Evolutionary conservation across 2,329 filamentous ascomycete genomes (phyloP), one percentile per base, ranked within the genome.

Genomic region (Neonectria magnoliae): DNA sequence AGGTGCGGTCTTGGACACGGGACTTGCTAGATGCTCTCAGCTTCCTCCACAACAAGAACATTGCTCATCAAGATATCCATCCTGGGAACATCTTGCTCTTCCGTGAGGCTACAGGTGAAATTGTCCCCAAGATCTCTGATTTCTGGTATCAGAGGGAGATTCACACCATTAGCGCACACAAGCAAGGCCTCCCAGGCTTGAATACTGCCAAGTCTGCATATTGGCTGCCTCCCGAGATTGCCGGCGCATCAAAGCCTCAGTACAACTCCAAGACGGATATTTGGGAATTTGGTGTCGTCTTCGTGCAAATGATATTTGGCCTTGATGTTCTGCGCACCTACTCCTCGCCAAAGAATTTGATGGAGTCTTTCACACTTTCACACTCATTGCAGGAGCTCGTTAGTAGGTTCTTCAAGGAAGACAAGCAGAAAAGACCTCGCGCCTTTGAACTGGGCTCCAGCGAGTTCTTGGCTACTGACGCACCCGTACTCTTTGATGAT

Each of bases 301-400:
- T 98, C 71, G 79, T 97, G 42, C 95, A 99, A 77, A 98, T 98
- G 93, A 87, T 96, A 4, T 95, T 98, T 76, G 96, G 96, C 2
- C 84, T 93, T 36, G 89, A 93, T 69, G 87, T 93, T 7, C 84
- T 91, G 18, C 85, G 91, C 64, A 91, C 90, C 63, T 95, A 96
- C 77, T 90, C 90, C 16, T 97, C 93, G 0, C 94, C 95, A 1
- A 88, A 87, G 61, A 88, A 89, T 45, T 80, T 97, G 56, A 90
- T 93, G 76, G 89, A 91, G 13, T 88, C 89, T 1, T 80, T 94
- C 36, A 85, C 87, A 9, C 82, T 97, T 9, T 96, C 94, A 0
- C 86, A 89, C 50, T 85, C 93, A 5, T 81, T 98, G 38, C 88
- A 92, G 66, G 94, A 97, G 73, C 84, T 99, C 45, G 85, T 98